Base-by-base conservation (phyloP, 257 asterid species). In the Nicotiana otophora region DNA sequence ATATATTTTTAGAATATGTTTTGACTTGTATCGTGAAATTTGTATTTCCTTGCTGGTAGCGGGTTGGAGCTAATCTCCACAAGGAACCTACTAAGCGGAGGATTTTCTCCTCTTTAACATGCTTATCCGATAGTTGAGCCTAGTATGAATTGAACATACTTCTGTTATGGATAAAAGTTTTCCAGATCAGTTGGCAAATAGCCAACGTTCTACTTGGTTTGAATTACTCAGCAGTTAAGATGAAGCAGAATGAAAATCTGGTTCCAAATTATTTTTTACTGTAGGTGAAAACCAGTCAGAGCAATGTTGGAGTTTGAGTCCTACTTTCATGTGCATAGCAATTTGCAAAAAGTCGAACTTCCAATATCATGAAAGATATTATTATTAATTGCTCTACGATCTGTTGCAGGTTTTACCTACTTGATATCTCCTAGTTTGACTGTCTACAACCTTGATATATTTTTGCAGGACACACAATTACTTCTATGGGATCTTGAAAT, bases 401-500 rank as follows among this genome's bases (percentile, higher is more conserved):
- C 0, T 15, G 19, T 26, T 26, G 19, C 68, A 26, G 34, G 34
- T 15, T 63, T 63, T 30, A 64, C 70, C 11, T 64, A 5, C 42
- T 64, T 64, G 70, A 30, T 63, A 63, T 5, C 26, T 65, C 74
- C 72, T 65, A 5, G 48, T 20, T 65, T 26, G 46, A 69, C 31
- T 51, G 26, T 82, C 6, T 11, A 10, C 31, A 31, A 51, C 42
- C 4, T 34, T 58, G 39, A 53, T 36, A 81, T 67, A 77, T 53
- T 76, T 77, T 26, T 82, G 83, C 89, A 96, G 98, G 99, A 96
- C 82, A 88, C 98, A 10, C 98, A 89, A 86, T 88, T 96, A 88
- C 98, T 96, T 57, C 82, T 96, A 30, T 96, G 99, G 99, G 99
- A 96, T 87, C 90, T 96, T 67, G 99, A 96, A 88, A 89, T 93